phyloP scores from a whole-genome alignment of 1,139 yeast species.

The Hansenula sp. region DNA sequence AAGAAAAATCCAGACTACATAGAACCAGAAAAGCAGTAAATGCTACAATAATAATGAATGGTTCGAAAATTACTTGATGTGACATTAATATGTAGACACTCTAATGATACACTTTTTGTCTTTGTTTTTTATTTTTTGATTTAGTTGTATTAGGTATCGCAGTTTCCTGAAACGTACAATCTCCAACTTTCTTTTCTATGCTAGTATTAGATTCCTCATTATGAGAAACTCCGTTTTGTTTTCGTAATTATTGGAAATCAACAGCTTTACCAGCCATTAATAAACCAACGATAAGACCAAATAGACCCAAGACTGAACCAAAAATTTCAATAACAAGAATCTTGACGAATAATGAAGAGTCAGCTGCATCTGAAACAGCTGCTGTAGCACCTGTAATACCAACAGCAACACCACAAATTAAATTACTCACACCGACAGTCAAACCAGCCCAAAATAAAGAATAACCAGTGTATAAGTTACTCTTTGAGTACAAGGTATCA shows the following conservation, averaged over 20 bases:
- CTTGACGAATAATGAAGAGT: slow-evolving; percentile 89
- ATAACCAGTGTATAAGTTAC: slow-evolving; percentile 88
- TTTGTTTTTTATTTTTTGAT: neutral
- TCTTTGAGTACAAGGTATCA: slow-evolving; percentile 61
- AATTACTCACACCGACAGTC: slow-evolving; percentile 89
- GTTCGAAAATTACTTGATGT: too few relatives aligned
- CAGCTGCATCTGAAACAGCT: slow-evolving; percentile 97
- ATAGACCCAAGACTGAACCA: slow-evolving; percentile 92
- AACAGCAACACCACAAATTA: slow-evolving; percentile 95
- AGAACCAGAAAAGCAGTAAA: slow-evolving; percentile 39
- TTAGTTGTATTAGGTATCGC: neutral
- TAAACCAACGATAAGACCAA: slow-evolving; percentile 92
- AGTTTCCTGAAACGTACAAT: neutral
- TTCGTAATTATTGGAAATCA: slow-evolving; percentile 65
- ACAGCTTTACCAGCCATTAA: slow-evolving; percentile 95
- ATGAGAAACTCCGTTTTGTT: too few relatives aligned
- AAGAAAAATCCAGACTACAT: slow-evolving; percentile 86
- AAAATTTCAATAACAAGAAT: slow-evolving; percentile 95
- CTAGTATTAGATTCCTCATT: too few relatives aligned
- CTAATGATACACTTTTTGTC: neutral
- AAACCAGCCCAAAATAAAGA: slow-evolving; percentile 98
- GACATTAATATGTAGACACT: too few relatives aligned
- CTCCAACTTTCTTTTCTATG: too few relatives aligned
- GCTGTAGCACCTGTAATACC: slow-evolving; percentile 98
- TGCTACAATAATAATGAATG: neutral